phyloP scores from a whole-genome alignment of 192 early-diverging fungal species.

The Linnemannia schmuckeri region DNA sequence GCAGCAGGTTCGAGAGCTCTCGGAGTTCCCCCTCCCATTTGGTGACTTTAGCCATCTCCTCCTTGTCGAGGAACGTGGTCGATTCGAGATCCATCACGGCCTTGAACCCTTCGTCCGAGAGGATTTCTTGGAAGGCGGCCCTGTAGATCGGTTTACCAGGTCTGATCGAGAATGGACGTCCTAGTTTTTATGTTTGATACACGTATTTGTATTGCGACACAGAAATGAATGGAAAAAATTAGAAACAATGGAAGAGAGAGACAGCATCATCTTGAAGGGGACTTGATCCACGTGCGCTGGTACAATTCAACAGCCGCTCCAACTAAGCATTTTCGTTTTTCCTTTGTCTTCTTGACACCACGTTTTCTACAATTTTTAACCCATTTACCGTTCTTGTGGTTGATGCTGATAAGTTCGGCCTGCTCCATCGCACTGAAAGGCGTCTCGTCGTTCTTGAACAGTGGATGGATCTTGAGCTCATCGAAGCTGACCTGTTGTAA shows the following conservation, averaged over 20 bases:
- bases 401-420: constrained; percentile 87
- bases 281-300: not conserved
- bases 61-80: constrained; percentile 68
- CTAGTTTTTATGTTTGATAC: constrained; percentile 51
- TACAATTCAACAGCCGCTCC: not conserved
- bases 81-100: constrained; percentile 86
- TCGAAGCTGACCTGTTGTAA: constrained; percentile 79
- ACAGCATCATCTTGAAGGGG: not conserved
- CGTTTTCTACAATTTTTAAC: not conserved
- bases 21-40: constrained; percentile 74
- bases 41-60: constrained; percentile 70
- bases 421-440: constrained; percentile 90
- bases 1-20: constrained; percentile 62
- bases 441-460: constrained; percentile 89
- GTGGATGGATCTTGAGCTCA: constrained; percentile 79
- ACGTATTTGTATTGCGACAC: not conserved
- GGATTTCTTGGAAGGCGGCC: constrained; percentile 83
- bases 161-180: constrained; percentile 83
- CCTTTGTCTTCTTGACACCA: not conserved
- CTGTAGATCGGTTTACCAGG: constrained; percentile 88
- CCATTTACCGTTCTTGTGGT: constrained; percentile 75
- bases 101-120: constrained; percentile 76
- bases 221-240: not conserved
- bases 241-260: not conserved
- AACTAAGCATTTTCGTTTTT: not conserved